Percentiles rank a stretch among this genome's conserved stretches.
Evolutionary conservation across 2,329 filamentous ascomycete species (phyloP).

Genomic region (Sporothrix dimorphospora): DNA sequence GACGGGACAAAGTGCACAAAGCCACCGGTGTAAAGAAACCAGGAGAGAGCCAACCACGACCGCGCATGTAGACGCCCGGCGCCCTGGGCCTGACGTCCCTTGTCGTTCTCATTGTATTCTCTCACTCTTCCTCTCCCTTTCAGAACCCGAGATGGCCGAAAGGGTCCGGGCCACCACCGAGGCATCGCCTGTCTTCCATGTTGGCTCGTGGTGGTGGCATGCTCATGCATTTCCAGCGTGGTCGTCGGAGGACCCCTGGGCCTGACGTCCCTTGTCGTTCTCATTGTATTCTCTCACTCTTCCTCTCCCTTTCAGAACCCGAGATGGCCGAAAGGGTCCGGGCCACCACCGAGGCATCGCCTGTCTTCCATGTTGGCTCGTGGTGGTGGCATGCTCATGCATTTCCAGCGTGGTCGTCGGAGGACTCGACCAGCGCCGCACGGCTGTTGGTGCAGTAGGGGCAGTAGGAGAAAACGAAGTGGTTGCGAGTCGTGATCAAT

Average conservation of each 20-base stretch:
- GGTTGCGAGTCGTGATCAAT: background rate
- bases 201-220: slow-evolving; percentile 6
- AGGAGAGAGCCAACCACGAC: background rate
- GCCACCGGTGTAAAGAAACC: background rate
- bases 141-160: background rate
- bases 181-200: background rate
- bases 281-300: background rate
- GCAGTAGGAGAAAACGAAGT: background rate
- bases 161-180: background rate
- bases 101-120: background rate
- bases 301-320: background rate
- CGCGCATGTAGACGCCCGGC: slow-evolving; percentile 2
- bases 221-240: too few species aligned
- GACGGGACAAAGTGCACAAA: background rate
- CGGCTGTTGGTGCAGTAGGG: slow-evolving; percentile 5
- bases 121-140: background rate
- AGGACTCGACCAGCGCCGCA: slow-evolving; percentile 10
- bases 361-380: background rate
- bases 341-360: background rate
- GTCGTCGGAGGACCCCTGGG: too few species aligned
- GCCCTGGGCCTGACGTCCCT: background rate
- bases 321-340: slow-evolving; percentile 3
- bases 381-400: background rate
- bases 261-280: background rate
- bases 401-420: background rate